A percentile compares a stretch with the other conserved stretches of the same genome.
phyloP scores from a whole-genome alignment of 2,329 filamentous ascomycete species.

The Daldinia sp. region DNA sequence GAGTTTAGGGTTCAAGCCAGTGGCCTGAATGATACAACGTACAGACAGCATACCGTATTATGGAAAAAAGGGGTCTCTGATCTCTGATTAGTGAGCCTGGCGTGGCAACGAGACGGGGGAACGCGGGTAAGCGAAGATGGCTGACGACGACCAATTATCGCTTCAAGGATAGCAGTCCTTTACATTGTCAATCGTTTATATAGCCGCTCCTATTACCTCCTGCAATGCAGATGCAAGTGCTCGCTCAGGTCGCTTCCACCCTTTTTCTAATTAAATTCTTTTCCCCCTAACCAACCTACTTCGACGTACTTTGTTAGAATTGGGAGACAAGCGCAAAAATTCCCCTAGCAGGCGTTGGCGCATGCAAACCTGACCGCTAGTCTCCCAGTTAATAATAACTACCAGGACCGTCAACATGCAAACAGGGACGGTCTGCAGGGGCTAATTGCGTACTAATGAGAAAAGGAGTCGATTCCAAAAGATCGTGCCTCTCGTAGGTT shows the following conservation, averaged over 20 bases:
- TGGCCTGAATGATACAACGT: conserved; percentile 9
- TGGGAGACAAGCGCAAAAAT: conserved; percentile 10
- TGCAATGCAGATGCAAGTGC: conserved; percentile 36
- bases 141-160: conserved; percentile 30
- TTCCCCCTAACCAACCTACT: conserved; percentile 16
- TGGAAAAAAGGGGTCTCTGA: conserved; percentile 15
- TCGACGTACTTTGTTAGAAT: conserved; percentile 9
- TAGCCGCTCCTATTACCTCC: conserved; percentile 30
- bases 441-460: conserved; percentile 18
- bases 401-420: conserved; percentile 22
- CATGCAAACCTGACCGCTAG: conserved; percentile 35
- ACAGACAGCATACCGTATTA: background rate
- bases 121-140: conserved; percentile 27
- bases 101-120: conserved; percentile 15
- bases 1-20: conserved; percentile 19
- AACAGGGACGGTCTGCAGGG: conserved; percentile 24
- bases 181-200: conserved; percentile 20
- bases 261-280: conserved; percentile 16
- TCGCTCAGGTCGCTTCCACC: conserved; percentile 30
- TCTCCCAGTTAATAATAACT: conserved; percentile 29
- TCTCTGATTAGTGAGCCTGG: conserved; percentile 23
- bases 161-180: conserved; percentile 7
- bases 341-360: conserved; percentile 22
- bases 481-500: background rate
- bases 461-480: background rate